Base-by-base conservation (phyloP, 2,329 filamentous ascomycete species). In the Ceratocystis albifundus region DNA sequence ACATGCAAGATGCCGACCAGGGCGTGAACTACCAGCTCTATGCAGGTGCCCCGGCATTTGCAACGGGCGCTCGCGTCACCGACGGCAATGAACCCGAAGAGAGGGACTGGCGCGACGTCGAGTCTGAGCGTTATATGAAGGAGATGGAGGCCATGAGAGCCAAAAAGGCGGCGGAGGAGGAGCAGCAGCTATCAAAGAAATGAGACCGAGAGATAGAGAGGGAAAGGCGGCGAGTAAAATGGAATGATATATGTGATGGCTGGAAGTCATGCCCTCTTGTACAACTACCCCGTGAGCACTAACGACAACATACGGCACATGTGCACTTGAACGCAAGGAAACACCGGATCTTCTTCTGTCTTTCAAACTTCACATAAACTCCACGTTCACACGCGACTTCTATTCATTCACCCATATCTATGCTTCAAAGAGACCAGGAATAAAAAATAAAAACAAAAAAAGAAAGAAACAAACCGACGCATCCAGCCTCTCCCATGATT, bases 41-140 rank as follows among this genome's bases (percentile, higher is more conserved):
- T 75, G 89, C 86, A 17, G 90, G 90, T 41, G 85, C 84, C 73
- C 81, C 85, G 59, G 88, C 88, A 7, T 90, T 88, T 74, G 78
- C 79, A 10, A 82, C 84, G 67, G 76, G 78, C n/a, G 83, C 84
- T 69, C 84, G 83, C 75, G 80, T 83, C 75, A 86, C 85, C 62
- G 84, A 82, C 71, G 87, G 87, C 57, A 84, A 88, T 75, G 87
- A 88, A 73, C 80, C 80, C 65, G 79, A 78, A 65, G 79, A 81
- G 44, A 75, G 75, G 70, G 84, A 87, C 73, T 87, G 84, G 84
- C 78, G 84, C 69, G 84, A 87, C 71, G 71, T 81, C 20, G 84
- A 87, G 76, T 87, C 87, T 70, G 82, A 86, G 72, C 82, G 81
- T 73, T 85, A 81, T 71, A 74, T 78, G 61, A 76, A 76, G 45